Evolutionary conservation across 225 moss, liverwort and hornwort genomes (phyloP), one percentile per base, ranked within the genome.

Genomic region (Climacium dendroides): DNA sequence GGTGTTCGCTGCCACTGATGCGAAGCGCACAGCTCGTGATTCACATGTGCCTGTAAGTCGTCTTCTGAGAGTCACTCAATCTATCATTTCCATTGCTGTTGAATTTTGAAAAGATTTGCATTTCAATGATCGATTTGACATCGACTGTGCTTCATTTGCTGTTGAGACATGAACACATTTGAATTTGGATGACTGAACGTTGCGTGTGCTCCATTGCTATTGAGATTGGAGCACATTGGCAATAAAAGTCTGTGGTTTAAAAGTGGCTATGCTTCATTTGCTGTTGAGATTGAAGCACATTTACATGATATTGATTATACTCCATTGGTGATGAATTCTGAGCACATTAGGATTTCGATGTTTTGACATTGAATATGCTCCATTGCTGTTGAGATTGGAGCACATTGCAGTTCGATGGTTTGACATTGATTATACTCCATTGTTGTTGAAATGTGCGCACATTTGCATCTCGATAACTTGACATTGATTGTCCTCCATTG

Each of bases 1-100:
- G 5, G 93, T 93, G 64, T 93, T 92, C 87, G 87, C 93, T 13
- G 93, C 93, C 37, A 92, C 93, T 0, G 92, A 93, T 37, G 90
- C 90, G 23, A 93, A 93, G 80, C 91, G 93, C 83, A 92, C 34
- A 50, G 92, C 92, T 35, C 93, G 90, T 18, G 93, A 93, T 66
- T 93, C 93, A 8, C 86, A 89, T 78, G 90, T 93, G 43, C 93
- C 93, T 39, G 93, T 92, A 82, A 85, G 91, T 39, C 67, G 10
- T 61, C 66, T 15, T 48, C 58, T 47, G 15, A 23, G 34, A 60
- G 43, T 61, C 48, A 25, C 23, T 63, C 11, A 26, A 37, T 37
- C 63, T 12, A 19, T 53, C 50, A 7, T 50, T 74, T 53, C 76
- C 15, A 64, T 30, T 63, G 29, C 52, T 61, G 85, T 37, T 77